Percentiles rank a stretch among this genome's conserved stretches.
Evolutionary conservation across 1,139 yeast genomes (phyloP).

Genomic region (Lodderomyces orthopsilosis): DNA sequence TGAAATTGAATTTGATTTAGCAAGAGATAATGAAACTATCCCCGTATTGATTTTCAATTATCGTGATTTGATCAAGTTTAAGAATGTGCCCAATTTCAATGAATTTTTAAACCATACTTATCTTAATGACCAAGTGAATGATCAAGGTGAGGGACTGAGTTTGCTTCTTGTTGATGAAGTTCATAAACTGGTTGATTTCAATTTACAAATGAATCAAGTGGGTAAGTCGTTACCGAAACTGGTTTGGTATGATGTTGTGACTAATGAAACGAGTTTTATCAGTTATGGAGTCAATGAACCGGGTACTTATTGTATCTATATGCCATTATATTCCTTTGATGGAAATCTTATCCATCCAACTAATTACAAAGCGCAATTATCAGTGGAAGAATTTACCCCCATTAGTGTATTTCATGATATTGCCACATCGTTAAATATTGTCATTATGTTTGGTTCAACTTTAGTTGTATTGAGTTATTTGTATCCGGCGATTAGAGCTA

Average conservation of each 20-base stretch:
- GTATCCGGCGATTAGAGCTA: constrained; percentile 7
- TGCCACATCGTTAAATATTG: constrained; percentile 9
- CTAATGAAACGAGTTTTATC: constrained; percentile 4
- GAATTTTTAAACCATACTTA: constrained; percentile 15
- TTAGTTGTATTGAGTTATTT: constrained; percentile 9
- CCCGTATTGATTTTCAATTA: constrained; percentile 15
- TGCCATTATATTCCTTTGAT: constrained; percentile 13
- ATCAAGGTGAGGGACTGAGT: constrained; percentile 1
- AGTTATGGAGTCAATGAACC: constrained; percentile 8
- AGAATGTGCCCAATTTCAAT: constrained; percentile 16
- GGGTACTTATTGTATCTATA: constrained; percentile 15
- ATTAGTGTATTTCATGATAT: constrained; percentile 10
- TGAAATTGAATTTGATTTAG: constrained; percentile 8
- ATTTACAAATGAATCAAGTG: constrained; percentile 2
- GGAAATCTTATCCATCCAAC: constrained; percentile 9
- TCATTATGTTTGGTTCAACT: constrained; percentile 9
- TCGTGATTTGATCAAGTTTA: constrained; percentile 10
- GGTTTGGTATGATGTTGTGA: constrained; percentile 8
- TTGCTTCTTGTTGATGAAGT: constrained; percentile 1
- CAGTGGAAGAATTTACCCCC: constrained; percentile 12
- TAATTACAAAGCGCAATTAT: constrained; percentile 9
- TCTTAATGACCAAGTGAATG: constrained; percentile 7
- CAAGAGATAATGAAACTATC: constrained; percentile 7
- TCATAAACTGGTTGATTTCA: constrained; percentile 5
- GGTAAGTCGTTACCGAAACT: constrained; percentile 7